Conservation (phyloP, 306 rosid species). For the Calophaca sinica region DNA sequence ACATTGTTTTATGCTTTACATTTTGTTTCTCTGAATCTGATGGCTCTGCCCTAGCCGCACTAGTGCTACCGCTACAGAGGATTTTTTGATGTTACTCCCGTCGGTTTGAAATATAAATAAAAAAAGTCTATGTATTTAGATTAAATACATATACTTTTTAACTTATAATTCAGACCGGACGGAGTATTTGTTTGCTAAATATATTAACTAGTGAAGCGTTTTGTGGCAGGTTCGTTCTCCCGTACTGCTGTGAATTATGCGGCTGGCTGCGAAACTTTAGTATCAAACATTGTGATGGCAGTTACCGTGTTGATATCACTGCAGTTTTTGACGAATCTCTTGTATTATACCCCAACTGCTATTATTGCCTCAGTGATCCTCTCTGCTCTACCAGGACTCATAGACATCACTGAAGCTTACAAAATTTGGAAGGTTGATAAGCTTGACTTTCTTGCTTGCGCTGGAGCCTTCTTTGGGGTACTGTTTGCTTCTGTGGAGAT, state of each 20-base stretch:
- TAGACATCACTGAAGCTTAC: slow-evolving; percentile 59
- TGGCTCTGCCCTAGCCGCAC: too few relatives aligned
- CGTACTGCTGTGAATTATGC: slow-evolving; percentile 80
- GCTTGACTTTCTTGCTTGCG: slow-evolving; percentile 77
- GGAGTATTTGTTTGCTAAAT: too few relatives aligned
- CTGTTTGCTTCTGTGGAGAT: slow-evolving; percentile 76
- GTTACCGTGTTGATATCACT: slow-evolving; percentile 68
- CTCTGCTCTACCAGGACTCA: slow-evolving; percentile 86
- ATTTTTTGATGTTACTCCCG: too few relatives aligned
- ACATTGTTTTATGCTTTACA: too few relatives aligned
- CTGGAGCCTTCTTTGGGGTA: slow-evolving; percentile 78
- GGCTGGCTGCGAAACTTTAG: slow-evolving; percentile 73
- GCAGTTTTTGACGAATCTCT: slow-evolving; percentile 65
- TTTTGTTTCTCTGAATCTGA: too few relatives aligned
- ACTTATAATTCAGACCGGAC: too few relatives aligned
- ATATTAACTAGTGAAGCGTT: too few relatives aligned
- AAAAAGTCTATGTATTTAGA: too few relatives aligned
- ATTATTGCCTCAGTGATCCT: slow-evolving; percentile 81
- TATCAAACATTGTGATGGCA: slow-evolving; percentile 84
- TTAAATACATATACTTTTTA: too few relatives aligned
- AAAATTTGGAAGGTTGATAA: slow-evolving; percentile 84
- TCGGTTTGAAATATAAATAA: too few relatives aligned
- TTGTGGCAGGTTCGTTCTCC: slow-evolving; percentile 77
- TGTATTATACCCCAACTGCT: slow-evolving; percentile 80
- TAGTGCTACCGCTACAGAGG: too few relatives aligned